Evolutionary conservation across 2,329 filamentous ascomycete genomes (phyloP).

Genomic region (Penicillium concentricum): DNA sequence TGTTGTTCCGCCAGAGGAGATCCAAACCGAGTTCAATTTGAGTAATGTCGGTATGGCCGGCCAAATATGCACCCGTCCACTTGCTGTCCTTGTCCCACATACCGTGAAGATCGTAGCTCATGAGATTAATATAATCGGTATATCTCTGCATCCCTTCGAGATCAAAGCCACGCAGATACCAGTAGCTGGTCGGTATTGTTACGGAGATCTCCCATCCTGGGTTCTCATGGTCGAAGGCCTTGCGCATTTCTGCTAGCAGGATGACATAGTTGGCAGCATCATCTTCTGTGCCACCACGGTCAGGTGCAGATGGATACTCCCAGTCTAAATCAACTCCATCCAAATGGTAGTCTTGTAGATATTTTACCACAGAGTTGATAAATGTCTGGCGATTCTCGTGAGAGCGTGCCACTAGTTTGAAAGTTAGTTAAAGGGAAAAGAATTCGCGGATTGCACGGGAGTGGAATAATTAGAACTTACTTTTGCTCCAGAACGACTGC

Average conservation of each 20-base stretch:
- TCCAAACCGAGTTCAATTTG: slow-evolving; percentile 31
- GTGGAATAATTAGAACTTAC: too few species aligned
- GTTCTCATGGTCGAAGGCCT: not conserved
- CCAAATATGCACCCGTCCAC: slow-evolving; percentile 20
- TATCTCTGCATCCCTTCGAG: slow-evolving; percentile 10
- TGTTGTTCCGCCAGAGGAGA: slow-evolving; percentile 28
- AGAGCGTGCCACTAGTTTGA: not conserved
- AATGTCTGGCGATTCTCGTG: not conserved
- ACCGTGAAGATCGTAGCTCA: slow-evolving; percentile 32
- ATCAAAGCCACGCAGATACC: slow-evolving; percentile 33
- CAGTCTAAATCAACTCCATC: not conserved
- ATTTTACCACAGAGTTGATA: not conserved
- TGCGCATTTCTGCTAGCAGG: not conserved
- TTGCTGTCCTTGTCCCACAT: slow-evolving; percentile 26
- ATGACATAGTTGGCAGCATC: not conserved
- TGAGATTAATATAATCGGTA: slow-evolving; percentile 31
- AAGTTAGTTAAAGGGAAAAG: too few species aligned
- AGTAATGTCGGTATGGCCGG: slow-evolving; percentile 34
- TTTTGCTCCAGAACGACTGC: not conserved
- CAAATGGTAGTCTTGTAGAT: not conserved
- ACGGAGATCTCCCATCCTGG: slow-evolving; percentile 16
- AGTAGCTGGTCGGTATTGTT: slow-evolving; percentile 29
- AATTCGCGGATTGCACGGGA: too few species aligned
- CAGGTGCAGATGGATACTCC: not conserved
- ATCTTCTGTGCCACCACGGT: accelerated